phyloP scores from a whole-genome alignment of 2,329 filamentous ascomycete genomes.

The Colletotrichum tropicale region DNA sequence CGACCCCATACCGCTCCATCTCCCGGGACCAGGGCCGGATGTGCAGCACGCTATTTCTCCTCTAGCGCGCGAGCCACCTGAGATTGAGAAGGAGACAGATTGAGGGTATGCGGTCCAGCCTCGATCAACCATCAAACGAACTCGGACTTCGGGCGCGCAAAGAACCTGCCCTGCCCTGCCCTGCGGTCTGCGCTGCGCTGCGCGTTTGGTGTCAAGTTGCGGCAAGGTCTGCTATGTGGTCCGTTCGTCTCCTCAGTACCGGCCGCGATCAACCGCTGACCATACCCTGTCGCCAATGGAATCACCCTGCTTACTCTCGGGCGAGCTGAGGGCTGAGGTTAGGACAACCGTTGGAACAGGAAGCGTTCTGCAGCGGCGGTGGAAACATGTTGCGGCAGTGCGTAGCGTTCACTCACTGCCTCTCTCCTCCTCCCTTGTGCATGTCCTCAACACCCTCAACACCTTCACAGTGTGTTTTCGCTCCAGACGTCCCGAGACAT shows the following conservation, averaged over 20 bases:
- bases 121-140: constrained; percentile 9
- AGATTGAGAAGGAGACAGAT: background rate
- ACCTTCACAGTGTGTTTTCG: background rate
- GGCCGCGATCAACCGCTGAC: background rate
- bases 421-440: background rate
- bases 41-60: background rate
- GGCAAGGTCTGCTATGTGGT: background rate
- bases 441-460: background rate
- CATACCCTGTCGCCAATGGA: background rate
- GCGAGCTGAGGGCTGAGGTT: background rate
- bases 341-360: background rate
- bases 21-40: background rate
- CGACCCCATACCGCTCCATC: background rate
- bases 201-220: constrained; percentile 5
- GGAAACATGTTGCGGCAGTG: background rate
- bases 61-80: background rate
- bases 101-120: background rate
- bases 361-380: background rate
- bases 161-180: background rate
- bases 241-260: background rate
- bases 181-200: background rate
- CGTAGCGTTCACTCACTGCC: background rate
- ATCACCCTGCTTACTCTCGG: background rate
- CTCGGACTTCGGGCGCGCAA: constrained; percentile 1
- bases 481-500: background rate